A percentile compares a stretch with the other conserved stretches of the same genome.
These are phyloP conservation scores for Vitis cinerea DNA, from an alignment of 164 flowering plant genomes.

Conservation along the genomic window DNA sequence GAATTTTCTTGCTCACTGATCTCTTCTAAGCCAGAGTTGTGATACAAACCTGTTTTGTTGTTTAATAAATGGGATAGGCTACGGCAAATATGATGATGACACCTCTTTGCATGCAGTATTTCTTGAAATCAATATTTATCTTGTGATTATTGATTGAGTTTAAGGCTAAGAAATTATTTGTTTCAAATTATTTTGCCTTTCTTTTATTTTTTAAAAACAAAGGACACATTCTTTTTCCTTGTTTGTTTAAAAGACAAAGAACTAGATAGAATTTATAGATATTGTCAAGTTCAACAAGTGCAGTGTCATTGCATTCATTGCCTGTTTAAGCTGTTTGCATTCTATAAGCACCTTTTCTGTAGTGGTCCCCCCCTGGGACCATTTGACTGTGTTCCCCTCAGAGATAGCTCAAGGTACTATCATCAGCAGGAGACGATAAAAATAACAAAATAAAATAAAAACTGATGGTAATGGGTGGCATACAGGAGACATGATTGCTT, in stretches of 20 bases:
- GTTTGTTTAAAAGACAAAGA: neutral
- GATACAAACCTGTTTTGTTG: neutral
- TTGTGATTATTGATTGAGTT: neutral
- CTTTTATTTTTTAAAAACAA: neutral
- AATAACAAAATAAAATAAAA: slow-evolving; percentile 8
- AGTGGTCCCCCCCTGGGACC: slow-evolving; percentile 22
- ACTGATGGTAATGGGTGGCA: slow-evolving; percentile 19
- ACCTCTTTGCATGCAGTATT: neutral
- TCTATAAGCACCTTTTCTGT: neutral
- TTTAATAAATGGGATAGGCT: neutral
- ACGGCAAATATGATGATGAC: neutral
- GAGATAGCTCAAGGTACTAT: slow-evolving; percentile 13
- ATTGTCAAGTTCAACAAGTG: neutral
- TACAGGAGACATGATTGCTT: slow-evolving; percentile 18
- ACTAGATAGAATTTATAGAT: neutral
- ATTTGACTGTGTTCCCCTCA: slow-evolving; percentile 13
- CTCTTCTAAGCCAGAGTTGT: neutral
- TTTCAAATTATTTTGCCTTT: neutral
- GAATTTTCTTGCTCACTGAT: neutral
- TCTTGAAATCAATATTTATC: neutral
- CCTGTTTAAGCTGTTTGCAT: neutral
- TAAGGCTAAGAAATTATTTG: neutral
- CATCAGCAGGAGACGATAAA: slow-evolving; percentile 2
- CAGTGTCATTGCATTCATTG: slow-evolving; percentile 1
- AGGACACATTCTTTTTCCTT: too few species aligned